These are phyloP conservation scores for Aspergillus fijiensis DNA, from an alignment of 2,329 filamentous ascomycete species.

Conservation along the genomic window DNA sequence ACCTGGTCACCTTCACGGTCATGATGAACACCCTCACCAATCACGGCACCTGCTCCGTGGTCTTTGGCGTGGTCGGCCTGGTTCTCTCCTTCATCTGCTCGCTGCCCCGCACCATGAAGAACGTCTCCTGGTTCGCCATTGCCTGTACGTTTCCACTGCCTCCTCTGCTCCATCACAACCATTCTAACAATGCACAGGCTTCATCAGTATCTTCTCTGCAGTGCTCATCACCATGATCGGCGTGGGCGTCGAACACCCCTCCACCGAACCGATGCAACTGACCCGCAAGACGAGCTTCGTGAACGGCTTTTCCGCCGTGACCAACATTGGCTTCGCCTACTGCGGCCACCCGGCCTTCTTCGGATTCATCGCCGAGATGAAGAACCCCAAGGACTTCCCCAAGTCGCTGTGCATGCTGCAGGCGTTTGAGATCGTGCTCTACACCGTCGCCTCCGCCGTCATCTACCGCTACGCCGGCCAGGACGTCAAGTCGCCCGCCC, in stretches of 20 bases:
- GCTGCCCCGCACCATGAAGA: slow-evolving; percentile 62
- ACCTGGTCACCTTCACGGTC: slow-evolving; percentile 67
- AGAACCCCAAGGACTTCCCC: slow-evolving; percentile 58
- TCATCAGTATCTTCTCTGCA: slow-evolving; percentile 63
- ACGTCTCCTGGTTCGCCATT: slow-evolving; percentile 61
- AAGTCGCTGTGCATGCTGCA: slow-evolving; percentile 64
- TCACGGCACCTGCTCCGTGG: slow-evolving; percentile 62
- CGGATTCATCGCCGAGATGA: slow-evolving; percentile 64
- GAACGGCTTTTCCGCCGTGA: slow-evolving; percentile 60
- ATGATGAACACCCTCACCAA: slow-evolving; percentile 65
- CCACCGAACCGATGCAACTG: slow-evolving; percentile 35
- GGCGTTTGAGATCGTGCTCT: slow-evolving; percentile 59
- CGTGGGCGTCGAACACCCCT: slow-evolving; percentile 55
- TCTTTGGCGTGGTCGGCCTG: slow-evolving; percentile 60
- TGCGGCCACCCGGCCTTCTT: slow-evolving; percentile 71
- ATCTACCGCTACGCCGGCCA: slow-evolving; percentile 67
- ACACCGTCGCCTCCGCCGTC: slow-evolving; percentile 64
- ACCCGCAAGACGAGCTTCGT: slow-evolving; percentile 48
- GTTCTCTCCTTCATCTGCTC: slow-evolving; percentile 59
- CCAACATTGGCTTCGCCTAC: slow-evolving; percentile 71
- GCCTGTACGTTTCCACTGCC: slow-evolving; percentile 43
- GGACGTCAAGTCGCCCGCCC: slow-evolving; percentile 62
- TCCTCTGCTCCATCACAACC: background rate
- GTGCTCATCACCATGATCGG: slow-evolving; percentile 67
- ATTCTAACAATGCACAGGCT: slow-evolving; percentile 43